Percentiles rank a stretch among this genome's conserved stretches.
phyloP scores from a whole-genome alignment of 176 grass and related monocot genomes.

The Ananas comosus region DNA sequence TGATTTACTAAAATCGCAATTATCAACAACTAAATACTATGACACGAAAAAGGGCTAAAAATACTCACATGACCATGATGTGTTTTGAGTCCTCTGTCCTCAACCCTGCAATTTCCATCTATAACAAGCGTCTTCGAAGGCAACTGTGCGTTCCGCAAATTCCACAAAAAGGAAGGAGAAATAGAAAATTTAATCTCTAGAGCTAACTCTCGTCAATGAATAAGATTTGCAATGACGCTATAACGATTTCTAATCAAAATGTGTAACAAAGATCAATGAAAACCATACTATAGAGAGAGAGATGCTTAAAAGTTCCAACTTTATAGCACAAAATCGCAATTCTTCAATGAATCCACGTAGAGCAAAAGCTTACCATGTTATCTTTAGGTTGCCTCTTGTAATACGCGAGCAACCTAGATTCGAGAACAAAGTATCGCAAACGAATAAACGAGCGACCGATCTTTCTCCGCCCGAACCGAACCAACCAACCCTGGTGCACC shows the following conservation, averaged over 20 bases:
- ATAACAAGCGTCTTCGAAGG: conserved; percentile 56
- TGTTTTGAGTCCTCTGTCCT: conserved; percentile 87
- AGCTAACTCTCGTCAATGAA: too few species aligned
- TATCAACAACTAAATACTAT: neutral
- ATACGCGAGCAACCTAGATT: conserved; percentile 51
- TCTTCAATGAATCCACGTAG: too few species aligned
- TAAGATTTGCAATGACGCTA: too few species aligned
- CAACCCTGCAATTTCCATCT: conserved; percentile 96
- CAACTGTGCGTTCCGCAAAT: conserved; percentile 33
- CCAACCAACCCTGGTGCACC: conserved; percentile 72
- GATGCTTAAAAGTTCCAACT: neutral
- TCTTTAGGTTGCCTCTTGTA: conserved; percentile 83
- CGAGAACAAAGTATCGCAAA: conserved; percentile 76
- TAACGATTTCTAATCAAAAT: neutral
- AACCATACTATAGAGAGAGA: too few species aligned
- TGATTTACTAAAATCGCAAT: neutral
- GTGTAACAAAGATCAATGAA: neutral
- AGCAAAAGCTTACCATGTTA: conserved; percentile 40
- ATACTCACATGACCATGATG: conserved; percentile 85
- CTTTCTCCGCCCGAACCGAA: conserved; percentile 75
- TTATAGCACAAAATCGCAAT: neutral
- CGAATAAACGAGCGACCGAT: conserved; percentile 75
- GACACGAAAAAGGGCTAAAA: conserved; percentile 2
- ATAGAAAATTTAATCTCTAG: neutral
- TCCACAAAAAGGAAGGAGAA: conserved; percentile 26